Percentiles rank a stretch among this genome's conserved stretches.
phyloP scores from a whole-genome alignment of 2,329 filamentous ascomycete species.

The Sporothrix dimorphospora region DNA sequence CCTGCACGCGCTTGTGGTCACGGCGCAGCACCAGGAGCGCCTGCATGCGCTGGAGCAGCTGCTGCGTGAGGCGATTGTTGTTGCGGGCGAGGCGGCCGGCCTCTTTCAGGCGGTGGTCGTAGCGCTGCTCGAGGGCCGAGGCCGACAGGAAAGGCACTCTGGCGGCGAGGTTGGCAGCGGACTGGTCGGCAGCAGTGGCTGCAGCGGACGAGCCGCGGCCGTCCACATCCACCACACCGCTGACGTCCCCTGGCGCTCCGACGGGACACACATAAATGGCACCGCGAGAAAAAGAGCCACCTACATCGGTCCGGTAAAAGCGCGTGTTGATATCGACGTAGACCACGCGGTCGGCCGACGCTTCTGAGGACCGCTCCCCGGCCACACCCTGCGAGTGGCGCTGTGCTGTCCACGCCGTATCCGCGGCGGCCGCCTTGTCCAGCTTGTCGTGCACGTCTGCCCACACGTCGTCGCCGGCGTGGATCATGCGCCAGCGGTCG shows the following conservation, averaged over 20 bases:
- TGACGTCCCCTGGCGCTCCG: slow-evolving; percentile 45
- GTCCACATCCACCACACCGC: too few relatives aligned
- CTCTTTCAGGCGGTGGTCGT: slow-evolving; percentile 28
- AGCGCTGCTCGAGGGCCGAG: slow-evolving; percentile 42
- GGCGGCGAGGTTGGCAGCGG: not conserved
- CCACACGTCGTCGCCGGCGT: slow-evolving; percentile 57
- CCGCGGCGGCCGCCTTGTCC: slow-evolving; percentile 45
- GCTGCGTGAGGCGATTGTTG: slow-evolving; percentile 25
- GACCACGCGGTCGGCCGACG: slow-evolving; percentile 47
- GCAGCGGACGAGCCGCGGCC: slow-evolving; percentile 49
- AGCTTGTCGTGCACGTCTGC: slow-evolving; percentile 51
- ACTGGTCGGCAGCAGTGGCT: slow-evolving; percentile 37
- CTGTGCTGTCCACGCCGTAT: slow-evolving; percentile 40
- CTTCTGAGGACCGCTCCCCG: slow-evolving; percentile 43
- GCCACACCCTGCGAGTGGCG: slow-evolving; percentile 43
- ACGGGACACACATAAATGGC: slow-evolving; percentile 46
- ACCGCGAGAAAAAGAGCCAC: slow-evolving; percentile 35
- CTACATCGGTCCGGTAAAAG: slow-evolving; percentile 49
- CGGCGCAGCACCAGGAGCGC: slow-evolving; percentile 22
- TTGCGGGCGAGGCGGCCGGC: slow-evolving; percentile 25
- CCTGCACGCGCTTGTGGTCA: slow-evolving; percentile 27
- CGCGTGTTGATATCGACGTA: slow-evolving; percentile 54
- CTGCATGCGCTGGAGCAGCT: slow-evolving; percentile 14
- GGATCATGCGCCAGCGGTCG: slow-evolving; percentile 55
- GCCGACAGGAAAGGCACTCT: slow-evolving; percentile 35